Base-by-base conservation (phyloP, 345 rosid species). In the Rubroshorea leprosula region DNA sequence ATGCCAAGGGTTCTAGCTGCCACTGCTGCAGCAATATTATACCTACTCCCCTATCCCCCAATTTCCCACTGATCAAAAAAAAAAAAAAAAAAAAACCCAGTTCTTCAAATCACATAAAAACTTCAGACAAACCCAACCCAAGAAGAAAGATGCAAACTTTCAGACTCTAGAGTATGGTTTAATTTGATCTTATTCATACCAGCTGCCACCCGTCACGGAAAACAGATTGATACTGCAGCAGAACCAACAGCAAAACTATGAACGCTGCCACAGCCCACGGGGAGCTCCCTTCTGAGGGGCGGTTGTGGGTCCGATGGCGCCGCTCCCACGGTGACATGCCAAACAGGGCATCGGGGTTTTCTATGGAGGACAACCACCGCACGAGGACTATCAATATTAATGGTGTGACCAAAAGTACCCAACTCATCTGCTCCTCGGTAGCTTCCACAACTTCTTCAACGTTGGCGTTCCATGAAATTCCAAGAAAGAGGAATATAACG, bases 261-360 rank as follows among this genome's bases (percentile, higher is more conserved):
- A 89, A 43, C 52, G 88, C 99, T 14, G 94, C 97, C 64, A 89
- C 99, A 4, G 78, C 85, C 99, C 99, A 92, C 4, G 98, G 98
- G 13, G 93, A 89, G 72, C 81, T 69, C 11, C 96, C 98, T 51
- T 76, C 87, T 1, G 89, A 62, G 5, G 88, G 84, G 5, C 2
- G 58, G 43, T 54, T 43, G 69, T 81, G 68, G 50, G 74, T 72
- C 44, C 17, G 56, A 44, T 82, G 73, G 49, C 84, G 80, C 51
- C 68, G 60, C 7, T 71, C 85, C 85, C 80, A 81, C 0, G 91
- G 85, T 0, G 86, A 82, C 62, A 68, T 24, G 14, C 62, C 18
- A 3, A 69, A 68, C 54, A 84, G 58, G 73, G 69, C 57, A 23
- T 78, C 89, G 0, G 91, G 74, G 39, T 61, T 74, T 26, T 89